Percentiles rank a stretch among this genome's conserved stretches.
These are phyloP conservation scores for Pyrus hybrid DNA, from an alignment of 331 rosid genomes.

Conservation along the genomic window DNA sequence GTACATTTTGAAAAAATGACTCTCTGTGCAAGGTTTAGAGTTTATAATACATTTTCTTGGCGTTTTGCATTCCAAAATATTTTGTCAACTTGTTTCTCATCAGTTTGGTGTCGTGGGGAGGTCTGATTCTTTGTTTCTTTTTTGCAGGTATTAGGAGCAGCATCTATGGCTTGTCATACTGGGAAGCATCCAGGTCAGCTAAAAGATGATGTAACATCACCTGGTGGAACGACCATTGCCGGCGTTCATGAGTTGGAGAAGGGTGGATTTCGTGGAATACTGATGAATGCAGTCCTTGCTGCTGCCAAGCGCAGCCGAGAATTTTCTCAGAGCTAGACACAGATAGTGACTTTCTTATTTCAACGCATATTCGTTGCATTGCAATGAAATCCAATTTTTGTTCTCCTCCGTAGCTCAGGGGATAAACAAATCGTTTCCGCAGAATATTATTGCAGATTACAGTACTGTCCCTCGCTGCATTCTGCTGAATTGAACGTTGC, in stretches of 20 bases:
- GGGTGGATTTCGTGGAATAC: constrained; percentile 77
- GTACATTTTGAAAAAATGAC: background rate
- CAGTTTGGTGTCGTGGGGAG: background rate
- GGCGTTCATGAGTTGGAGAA: constrained; percentile 89
- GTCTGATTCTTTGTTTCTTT: background rate
- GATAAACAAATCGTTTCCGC: background rate
- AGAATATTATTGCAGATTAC: no score
- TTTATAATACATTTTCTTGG: no score
- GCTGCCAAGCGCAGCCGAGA: constrained; percentile 41
- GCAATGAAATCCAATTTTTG: background rate
- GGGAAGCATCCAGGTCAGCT: constrained; percentile 96
- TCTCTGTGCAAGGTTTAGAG: no score
- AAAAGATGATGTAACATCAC: constrained; percentile 85
- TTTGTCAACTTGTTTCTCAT: background rate
- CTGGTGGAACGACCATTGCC: constrained; percentile 87
- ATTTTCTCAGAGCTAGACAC: constrained; percentile 12
- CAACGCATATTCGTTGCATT: background rate
- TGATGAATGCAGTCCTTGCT: constrained; percentile 60
- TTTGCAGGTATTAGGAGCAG: constrained; percentile 83
- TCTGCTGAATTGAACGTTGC: no score
- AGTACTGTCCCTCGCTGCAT: no score
- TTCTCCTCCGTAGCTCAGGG: background rate
- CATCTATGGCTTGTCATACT: constrained; percentile 59
- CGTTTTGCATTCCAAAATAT: background rate
- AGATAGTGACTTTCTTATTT: background rate